Evolutionary conservation across 106 monocot genomes (phyloP), one percentile per base, ranked within the genome.

Genomic region (Allium sativum): DNA sequence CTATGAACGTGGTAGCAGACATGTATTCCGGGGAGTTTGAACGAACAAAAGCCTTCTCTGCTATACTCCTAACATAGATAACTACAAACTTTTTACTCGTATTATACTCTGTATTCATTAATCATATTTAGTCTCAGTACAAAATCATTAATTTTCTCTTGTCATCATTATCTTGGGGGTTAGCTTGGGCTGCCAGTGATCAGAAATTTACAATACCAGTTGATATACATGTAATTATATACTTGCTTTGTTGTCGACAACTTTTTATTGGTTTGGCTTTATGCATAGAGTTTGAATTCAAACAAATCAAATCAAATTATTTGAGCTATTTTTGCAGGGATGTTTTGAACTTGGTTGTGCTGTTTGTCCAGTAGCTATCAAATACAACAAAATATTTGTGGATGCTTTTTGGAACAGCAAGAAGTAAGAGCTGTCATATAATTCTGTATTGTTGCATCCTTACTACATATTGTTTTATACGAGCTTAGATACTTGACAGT

Each of bases 371-470:
- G 58, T 95, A 68, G 95, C 95, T 64, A 87, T 95, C 64, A 95
- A 95, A 55, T 95, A 95, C 77, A 95, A 95, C 72, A 95, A 86
- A 74, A 95, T 95, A 58, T 95, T 95, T 67, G 95, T 95, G 65
- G 95, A 95, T 82, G 95, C 95, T 52, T 95, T 95, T 64, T 95
- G 95, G 95, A 95, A 95, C 74, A 95, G 95, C 79, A 87, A 84
- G 60, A 92, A 92, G 92, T 92, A 79, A 87, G 81, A 45, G 11
- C 19, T 18, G 41, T 9, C 42, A 63, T 12, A 18, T 41, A 44
- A 20, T 12, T 47, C 1, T 21, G 21, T 62, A 20, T 47, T 12
- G 62, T 15, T 62, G 10, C 62, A 46, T 46, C 19, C 10, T 0
- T 55, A 18, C 9, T 55, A 15, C 2, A 17, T 55, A 55, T 55